A percentile compares a stretch with the other conserved stretches of the same genome.
These are phyloP conservation scores for Quercus wislizeni DNA, from an alignment of 306 rosid genomes.

Conservation along the genomic window DNA sequence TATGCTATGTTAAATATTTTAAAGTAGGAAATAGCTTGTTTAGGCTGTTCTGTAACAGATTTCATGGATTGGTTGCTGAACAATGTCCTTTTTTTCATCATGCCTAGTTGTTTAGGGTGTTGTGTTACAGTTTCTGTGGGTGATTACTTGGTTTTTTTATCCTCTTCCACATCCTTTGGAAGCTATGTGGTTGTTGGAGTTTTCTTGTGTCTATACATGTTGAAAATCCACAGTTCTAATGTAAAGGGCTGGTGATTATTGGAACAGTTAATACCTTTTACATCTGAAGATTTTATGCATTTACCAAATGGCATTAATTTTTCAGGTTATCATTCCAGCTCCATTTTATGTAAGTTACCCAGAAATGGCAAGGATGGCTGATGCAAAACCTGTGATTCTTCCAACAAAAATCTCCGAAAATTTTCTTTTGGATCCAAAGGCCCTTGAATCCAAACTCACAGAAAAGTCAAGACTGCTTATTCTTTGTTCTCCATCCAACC, in stretches of 20 bases:
- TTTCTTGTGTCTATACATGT: background rate
- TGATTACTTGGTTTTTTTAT: background rate
- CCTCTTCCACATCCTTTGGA: background rate
- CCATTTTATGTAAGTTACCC: slow-evolving; percentile 98
- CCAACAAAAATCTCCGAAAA: slow-evolving; percentile 58
- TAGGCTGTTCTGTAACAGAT: background rate
- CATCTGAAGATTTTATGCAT: background rate
- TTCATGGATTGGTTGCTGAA: background rate
- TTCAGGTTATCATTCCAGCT: slow-evolving; percentile 92
- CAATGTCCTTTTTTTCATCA: background rate
- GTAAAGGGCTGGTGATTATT: slow-evolving; percentile 4
- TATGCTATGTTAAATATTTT: background rate
- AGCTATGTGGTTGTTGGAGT: background rate
- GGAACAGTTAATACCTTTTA: background rate
- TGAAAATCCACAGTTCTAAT: background rate
- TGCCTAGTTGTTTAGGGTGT: background rate
- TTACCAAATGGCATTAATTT: slow-evolving; percentile 4
- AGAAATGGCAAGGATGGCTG: slow-evolving; percentile 93
- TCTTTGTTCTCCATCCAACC: slow-evolving; percentile 95
- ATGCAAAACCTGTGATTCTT: slow-evolving; percentile 91
- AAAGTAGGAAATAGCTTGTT: background rate
- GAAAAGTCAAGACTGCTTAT: slow-evolving; percentile 77
- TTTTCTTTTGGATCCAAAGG: slow-evolving; percentile 80
- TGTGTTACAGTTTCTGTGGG: background rate
- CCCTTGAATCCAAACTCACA: slow-evolving; percentile 68